Percentiles rank a stretch among this genome's conserved stretches.
phyloP scores from a whole-genome alignment of 2,329 filamentous ascomycete genomes.

The Dactylellina sp. region DNA sequence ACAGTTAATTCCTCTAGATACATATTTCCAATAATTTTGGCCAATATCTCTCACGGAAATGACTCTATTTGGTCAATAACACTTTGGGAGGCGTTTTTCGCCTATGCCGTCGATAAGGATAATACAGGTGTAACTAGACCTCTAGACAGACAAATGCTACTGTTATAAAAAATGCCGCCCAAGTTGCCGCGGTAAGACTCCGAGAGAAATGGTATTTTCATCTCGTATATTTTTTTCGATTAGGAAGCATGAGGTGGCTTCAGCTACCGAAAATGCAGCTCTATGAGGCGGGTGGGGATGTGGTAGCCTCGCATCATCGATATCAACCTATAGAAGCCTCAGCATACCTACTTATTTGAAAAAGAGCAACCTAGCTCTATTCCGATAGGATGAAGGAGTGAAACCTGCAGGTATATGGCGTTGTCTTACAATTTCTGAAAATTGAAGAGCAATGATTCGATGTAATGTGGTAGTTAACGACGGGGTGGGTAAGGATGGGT shows the following conservation, averaged over 20 bases:
- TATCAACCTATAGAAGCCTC: slow-evolving; percentile 4
- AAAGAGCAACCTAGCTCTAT: slow-evolving; percentile 1
- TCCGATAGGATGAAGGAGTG: not conserved
- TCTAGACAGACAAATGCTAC: slow-evolving; percentile 19
- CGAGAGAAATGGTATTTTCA: no score
- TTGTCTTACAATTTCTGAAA: slow-evolving; percentile 43
- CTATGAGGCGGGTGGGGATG: slow-evolving; percentile 1
- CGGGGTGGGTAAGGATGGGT: not conserved
- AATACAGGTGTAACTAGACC: slow-evolving; percentile 31
- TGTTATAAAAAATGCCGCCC: slow-evolving; percentile 19
- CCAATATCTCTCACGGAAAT: slow-evolving; percentile 26
- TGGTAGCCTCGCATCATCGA: slow-evolving; percentile 4
- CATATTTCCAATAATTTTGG: not conserved
- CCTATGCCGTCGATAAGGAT: not conserved
- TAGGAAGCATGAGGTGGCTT: slow-evolving; percentile 8
- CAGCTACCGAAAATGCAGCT: slow-evolving; percentile 19
- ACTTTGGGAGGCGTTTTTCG: slow-evolving; percentile 9
- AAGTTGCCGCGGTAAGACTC: no score
- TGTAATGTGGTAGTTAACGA: slow-evolving; percentile 7
- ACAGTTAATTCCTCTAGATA: no score
- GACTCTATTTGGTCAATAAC: slow-evolving; percentile 31
- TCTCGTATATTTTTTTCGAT: not conserved
- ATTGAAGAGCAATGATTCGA: slow-evolving; percentile 20
- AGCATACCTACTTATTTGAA: not conserved
- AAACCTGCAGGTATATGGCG: slow-evolving; percentile 8